phyloP scores from a whole-genome alignment of 768 basidiomycete genomes.

The Serendipita sp. region DNA sequence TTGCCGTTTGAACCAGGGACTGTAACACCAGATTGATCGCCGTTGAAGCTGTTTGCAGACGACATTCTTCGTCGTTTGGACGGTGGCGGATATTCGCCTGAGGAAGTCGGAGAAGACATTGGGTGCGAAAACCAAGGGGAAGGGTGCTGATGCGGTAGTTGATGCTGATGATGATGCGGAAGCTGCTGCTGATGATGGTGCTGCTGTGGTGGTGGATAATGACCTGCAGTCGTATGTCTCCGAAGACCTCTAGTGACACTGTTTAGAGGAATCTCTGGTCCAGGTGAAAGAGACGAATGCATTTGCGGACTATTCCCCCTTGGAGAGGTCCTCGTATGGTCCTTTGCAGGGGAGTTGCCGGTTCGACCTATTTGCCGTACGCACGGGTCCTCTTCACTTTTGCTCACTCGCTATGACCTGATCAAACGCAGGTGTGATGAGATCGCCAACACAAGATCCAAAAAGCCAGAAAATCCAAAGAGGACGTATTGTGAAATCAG shows the following conservation, averaged over 20 bases:
- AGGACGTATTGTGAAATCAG: no score
- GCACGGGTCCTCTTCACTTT: no score
- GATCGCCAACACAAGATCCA: no score
- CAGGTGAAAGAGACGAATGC: slow-evolving; percentile 1
- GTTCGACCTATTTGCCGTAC: no score
- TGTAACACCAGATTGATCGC: background rate
- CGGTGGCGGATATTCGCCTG: slow-evolving; percentile 1
- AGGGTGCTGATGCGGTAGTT: background rate
- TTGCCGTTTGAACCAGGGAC: background rate
- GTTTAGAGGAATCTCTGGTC: background rate
- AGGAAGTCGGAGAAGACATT: background rate
- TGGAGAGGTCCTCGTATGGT: no score
- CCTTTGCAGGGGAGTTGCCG: no score
- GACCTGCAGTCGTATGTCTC: background rate
- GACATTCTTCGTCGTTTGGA: slow-evolving; percentile 4
- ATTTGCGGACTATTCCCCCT: background rate
- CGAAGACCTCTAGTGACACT: background rate
- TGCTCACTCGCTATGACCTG: no score
- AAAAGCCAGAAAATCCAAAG: no score
- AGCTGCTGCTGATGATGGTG: background rate
- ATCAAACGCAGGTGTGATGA: no score
- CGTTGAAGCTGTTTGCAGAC: background rate
- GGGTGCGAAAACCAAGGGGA: background rate
- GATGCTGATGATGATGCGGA: background rate
- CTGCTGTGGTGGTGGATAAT: background rate